A percentile compares a stretch with the other conserved stretches of the same genome.
Evolutionary conservation across 768 basidiomycete species (phyloP).

Genomic region (Tricholoma hemisulphureum): DNA sequence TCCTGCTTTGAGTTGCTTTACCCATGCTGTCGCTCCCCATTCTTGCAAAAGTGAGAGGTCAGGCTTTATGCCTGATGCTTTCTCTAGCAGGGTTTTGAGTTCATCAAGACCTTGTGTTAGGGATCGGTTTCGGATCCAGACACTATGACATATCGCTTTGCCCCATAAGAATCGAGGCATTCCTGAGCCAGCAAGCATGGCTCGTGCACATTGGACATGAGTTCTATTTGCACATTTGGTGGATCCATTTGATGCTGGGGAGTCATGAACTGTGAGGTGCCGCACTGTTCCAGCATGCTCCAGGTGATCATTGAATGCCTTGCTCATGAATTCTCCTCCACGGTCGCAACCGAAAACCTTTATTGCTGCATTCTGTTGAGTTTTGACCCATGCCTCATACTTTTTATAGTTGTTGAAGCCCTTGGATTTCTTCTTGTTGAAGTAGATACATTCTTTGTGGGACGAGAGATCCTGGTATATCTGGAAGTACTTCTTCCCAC

Average conservation of each 20-base stretch:
- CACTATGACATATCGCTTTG: constrained; percentile 3
- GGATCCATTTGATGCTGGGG: not conserved
- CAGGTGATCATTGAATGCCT: not conserved
- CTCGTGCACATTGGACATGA: not conserved
- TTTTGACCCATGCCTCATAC: not conserved
- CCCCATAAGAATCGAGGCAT: constrained; percentile 6
- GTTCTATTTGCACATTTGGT: constrained; percentile 6
- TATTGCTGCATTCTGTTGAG: not conserved
- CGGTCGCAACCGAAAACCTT: not conserved
- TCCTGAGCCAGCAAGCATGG: constrained; percentile 5
- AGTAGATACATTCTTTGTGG: not conserved
- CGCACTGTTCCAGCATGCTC: not conserved
- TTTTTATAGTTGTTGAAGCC: not conserved
- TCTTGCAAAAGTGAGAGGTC: no score
- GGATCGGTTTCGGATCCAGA: constrained; percentile 6
- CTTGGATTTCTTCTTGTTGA: not conserved
- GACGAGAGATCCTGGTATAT: constrained; percentile 5
- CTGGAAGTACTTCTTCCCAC: not conserved
- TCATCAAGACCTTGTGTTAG: no score
- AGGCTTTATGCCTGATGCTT: no score
- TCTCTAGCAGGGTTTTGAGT: no score
- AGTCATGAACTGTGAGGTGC: not conserved
- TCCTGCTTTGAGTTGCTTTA: no score
- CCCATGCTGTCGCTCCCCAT: no score
- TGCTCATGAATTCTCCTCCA: not conserved